These are phyloP conservation scores for Xylariaceae sp. DNA, from an alignment of 2,329 filamentous ascomycete species.

Conservation along the genomic window DNA sequence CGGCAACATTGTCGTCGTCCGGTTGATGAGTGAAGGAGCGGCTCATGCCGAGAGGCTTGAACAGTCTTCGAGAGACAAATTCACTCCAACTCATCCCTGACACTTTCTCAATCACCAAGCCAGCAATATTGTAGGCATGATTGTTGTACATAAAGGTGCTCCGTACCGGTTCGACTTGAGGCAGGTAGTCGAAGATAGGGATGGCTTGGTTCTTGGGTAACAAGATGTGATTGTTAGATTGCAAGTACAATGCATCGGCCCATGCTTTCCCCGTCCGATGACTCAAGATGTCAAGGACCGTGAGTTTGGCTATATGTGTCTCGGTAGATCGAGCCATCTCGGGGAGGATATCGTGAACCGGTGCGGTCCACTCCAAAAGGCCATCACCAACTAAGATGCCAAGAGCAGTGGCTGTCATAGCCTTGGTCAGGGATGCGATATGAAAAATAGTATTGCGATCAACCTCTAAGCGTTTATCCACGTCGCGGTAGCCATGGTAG, in stretches of 20 bases:
- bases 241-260: background rate
- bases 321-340: background rate
- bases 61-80: background rate
- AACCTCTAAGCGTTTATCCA: background rate
- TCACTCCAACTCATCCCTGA: background rate
- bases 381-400: background rate
- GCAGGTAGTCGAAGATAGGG: background rate
- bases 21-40: too few species aligned
- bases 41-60: too few species aligned
- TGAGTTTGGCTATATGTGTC: background rate
- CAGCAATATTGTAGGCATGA: slow-evolving; percentile 2
- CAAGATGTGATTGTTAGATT: too few species aligned
- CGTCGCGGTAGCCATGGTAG: background rate
- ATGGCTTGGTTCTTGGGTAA: background rate
- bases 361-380: background rate
- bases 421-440: slow-evolving; percentile 1
- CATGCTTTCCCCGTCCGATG: slow-evolving; percentile 3
- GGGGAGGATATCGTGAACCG: slow-evolving; percentile 1
- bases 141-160: slow-evolving; percentile 3
- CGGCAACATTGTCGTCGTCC: too few species aligned
- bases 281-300: slow-evolving; percentile 1
- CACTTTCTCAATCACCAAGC: slow-evolving; percentile 2
- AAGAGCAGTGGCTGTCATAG: background rate
- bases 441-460: slow-evolving; percentile 2
- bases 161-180: background rate